Evolutionary conservation across 2,329 filamentous ascomycete species (phyloP).

Genomic region (Penicillium sp.): DNA sequence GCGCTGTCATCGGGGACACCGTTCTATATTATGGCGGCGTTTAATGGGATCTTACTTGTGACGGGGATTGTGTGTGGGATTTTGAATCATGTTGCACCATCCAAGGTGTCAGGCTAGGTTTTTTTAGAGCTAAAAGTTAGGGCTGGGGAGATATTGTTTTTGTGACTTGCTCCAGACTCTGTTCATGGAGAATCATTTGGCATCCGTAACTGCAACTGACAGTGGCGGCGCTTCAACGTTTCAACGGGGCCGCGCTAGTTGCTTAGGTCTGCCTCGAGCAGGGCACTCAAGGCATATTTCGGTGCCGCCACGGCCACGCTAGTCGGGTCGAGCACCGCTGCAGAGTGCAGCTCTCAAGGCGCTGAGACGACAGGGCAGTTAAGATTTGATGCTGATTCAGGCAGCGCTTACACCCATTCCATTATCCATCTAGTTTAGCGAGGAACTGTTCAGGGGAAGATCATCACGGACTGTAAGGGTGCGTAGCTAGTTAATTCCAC

Average conservation of each 20-base stretch:
- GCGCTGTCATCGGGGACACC: constrained; percentile 71
- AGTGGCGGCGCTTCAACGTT: background rate
- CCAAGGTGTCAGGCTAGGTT: constrained; percentile 2
- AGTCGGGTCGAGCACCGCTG: background rate
- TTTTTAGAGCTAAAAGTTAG: background rate
- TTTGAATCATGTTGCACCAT: constrained; percentile 22
- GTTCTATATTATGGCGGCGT: constrained; percentile 91
- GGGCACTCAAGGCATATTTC: background rate
- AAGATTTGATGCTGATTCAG: no score
- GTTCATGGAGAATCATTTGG: background rate
- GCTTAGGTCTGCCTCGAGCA: background rate
- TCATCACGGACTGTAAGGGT: no score
- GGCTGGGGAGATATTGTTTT: background rate
- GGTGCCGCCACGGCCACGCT: background rate
- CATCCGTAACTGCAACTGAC: background rate
- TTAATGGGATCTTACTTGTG: constrained; percentile 72
- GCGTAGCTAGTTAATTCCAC: no score
- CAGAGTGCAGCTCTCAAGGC: background rate
- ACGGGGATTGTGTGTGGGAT: constrained; percentile 34
- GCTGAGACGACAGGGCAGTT: no score
- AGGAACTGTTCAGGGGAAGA: no score
- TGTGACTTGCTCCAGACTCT: background rate
- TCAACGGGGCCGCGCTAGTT: background rate
- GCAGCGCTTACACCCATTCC: no score
- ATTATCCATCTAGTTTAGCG: no score